Percentiles rank a stretch among this genome's conserved stretches.
These are phyloP conservation scores for Butyriboletus appendiculatus DNA, from an alignment of 1,284 basidiomycete species.

Conservation along the genomic window DNA sequence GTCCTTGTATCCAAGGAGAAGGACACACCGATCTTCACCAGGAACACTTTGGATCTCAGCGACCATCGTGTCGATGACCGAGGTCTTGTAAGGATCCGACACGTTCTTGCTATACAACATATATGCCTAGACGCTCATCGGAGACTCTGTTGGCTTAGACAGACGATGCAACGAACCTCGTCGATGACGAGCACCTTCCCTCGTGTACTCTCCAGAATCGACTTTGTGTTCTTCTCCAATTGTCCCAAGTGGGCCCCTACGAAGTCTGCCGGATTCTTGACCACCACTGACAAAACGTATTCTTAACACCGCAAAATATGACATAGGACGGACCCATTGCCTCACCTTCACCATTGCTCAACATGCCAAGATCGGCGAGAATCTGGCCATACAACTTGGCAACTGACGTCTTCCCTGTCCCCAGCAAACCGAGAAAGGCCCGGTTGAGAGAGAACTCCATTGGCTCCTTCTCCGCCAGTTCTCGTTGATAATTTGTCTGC, in stretches of 20 bases:
- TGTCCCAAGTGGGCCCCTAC: conserved; percentile 55
- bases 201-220: conserved; percentile 53
- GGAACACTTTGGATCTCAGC: conserved; percentile 68
- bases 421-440: conserved; percentile 63
- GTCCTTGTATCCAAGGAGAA: conserved; percentile 62
- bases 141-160: neutral
- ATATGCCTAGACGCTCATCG: conserved; percentile 50
- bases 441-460: conserved; percentile 58
- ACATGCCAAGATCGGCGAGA: conserved; percentile 55
- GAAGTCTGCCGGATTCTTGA: conserved; percentile 70
- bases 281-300: conserved; percentile 44
- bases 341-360: conserved; percentile 69
- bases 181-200: conserved; percentile 73
- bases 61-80: conserved; percentile 71
- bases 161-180: conserved; percentile 44
- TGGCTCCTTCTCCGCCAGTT: conserved; percentile 55
- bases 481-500: conserved; percentile 56
- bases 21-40: conserved; percentile 67
- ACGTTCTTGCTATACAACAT: conserved; percentile 54
- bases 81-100: conserved; percentile 56
- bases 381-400: conserved; percentile 64
- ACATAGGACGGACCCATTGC: neutral
- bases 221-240: conserved; percentile 64
- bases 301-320: neutral
- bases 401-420: conserved; percentile 70